Conservation (phyloP, 179 eudicot genomes). For the Carnegiea gigantea region DNA sequence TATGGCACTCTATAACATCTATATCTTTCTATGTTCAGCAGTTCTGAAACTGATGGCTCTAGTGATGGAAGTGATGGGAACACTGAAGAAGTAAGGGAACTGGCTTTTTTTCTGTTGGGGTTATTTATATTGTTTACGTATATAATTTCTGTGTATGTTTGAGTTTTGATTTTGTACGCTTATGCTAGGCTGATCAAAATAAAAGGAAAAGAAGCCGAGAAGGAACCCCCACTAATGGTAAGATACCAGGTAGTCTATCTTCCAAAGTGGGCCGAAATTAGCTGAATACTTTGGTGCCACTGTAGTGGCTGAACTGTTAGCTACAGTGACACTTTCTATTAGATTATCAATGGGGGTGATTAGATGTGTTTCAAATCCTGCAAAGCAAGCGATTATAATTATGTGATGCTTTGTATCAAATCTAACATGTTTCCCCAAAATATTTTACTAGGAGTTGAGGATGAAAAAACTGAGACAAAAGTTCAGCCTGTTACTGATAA, state of each 20-base stretch:
- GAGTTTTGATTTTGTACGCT: constrained; percentile 19
- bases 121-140: constrained; percentile 2
- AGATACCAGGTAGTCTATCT: constrained; percentile 13
- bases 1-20: neutral
- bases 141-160: constrained; percentile 16
- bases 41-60: constrained; percentile 81
- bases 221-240: constrained; percentile 58
- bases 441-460: constrained; percentile 33
- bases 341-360: neutral
- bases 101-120: constrained; percentile 14
- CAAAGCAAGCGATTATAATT: neutral
- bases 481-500: constrained; percentile 39
- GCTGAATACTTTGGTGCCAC: neutral
- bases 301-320: neutral
- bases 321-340: neutral
- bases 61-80: constrained; percentile 85
- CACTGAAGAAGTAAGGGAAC: constrained; percentile 57
- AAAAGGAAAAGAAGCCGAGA: constrained; percentile 70
- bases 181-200: constrained; percentile 48
- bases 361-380: neutral
- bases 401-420: neutral
- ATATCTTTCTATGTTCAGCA: constrained; percentile 29
- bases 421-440: neutral
- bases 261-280: neutral
- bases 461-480: constrained; percentile 41